Evolutionary conservation across 805 yeast species (phyloP).

Genomic region (Yamadazyma sp.): DNA sequence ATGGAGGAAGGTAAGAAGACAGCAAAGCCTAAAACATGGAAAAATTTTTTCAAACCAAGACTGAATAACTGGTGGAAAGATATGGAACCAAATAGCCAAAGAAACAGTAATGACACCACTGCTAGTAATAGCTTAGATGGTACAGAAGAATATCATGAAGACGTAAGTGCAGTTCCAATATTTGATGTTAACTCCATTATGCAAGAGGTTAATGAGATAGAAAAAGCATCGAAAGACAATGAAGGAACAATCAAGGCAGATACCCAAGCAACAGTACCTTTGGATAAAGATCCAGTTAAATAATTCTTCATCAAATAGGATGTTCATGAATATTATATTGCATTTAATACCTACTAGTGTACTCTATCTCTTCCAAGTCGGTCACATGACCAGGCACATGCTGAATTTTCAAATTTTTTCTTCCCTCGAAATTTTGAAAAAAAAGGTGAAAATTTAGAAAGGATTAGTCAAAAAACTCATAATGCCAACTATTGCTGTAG

Average conservation of each 20-base stretch:
- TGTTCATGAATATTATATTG: no score
- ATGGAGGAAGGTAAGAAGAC: constrained; percentile 20
- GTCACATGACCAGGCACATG: no score
- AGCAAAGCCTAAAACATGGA: constrained; percentile 44
- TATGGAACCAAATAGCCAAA: constrained; percentile 19
- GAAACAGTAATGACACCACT: no score
- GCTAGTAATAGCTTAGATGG: no score
- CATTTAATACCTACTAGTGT: no score
- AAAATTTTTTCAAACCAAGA: constrained; percentile 45
- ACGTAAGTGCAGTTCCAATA: constrained; percentile 17
- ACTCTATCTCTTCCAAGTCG: no score
- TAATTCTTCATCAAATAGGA: no score
- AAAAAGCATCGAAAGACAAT: constrained; percentile 20
- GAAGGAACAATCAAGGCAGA: background rate
- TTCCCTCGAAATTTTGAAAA: no score
- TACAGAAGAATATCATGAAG: constrained; percentile 21
- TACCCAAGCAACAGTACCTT: constrained; percentile 4
- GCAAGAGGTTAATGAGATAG: constrained; percentile 45
- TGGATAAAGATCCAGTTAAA: background rate
- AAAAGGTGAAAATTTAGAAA: no score
- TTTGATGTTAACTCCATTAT: constrained; percentile 46
- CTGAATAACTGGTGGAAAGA: constrained; percentile 58
- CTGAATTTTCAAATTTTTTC: no score
- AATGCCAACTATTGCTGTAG: constrained; percentile 98
- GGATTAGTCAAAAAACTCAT: no score